Conservation (phyloP, 202 grass and related monocot genomes). For the Carex arenaria region DNA sequence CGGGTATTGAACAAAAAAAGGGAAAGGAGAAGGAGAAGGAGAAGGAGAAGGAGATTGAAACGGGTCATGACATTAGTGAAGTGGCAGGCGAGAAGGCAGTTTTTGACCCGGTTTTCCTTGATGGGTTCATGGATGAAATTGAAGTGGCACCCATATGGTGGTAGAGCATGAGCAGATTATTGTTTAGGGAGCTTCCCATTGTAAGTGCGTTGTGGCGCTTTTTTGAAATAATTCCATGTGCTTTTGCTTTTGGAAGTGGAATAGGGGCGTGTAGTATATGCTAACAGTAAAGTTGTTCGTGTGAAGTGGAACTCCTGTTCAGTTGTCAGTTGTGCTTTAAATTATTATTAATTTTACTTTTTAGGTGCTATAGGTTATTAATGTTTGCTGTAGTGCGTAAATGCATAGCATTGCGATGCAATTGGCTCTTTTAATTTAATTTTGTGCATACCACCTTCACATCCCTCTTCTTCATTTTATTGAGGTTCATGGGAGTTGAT, state of each 20-base stretch:
- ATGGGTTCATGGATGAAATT: slow-evolving; percentile 71
- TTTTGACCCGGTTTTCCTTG: slow-evolving; percentile 60
- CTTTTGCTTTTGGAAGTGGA: neutral
- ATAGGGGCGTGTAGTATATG: neutral
- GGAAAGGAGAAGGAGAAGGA: slow-evolving; percentile 27
- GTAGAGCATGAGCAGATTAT: neutral
- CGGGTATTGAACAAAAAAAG: slow-evolving; percentile 17
- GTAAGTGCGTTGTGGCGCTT: neutral
- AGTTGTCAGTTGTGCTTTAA: neutral
- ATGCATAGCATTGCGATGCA: neutral
- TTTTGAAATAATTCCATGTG: neutral
- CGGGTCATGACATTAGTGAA: slow-evolving; percentile 32
- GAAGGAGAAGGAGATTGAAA: slow-evolving; percentile 40
- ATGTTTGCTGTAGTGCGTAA: neutral
- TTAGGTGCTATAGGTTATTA: neutral
- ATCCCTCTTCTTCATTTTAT: neutral
- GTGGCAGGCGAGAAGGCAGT: slow-evolving; percentile 22
- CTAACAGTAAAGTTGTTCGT: slow-evolving; percentile 1
- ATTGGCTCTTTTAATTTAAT: neutral
- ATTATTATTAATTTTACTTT: neutral
- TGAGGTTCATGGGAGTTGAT: neutral
- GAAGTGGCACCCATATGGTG: neutral
- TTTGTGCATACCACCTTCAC: neutral
- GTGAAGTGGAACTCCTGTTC: neutral
- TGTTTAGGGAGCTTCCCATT: neutral